Evolutionary conservation across 2,329 filamentous ascomycete genomes (phyloP).

Genomic region (Scopulariopsis brevicaulis): DNA sequence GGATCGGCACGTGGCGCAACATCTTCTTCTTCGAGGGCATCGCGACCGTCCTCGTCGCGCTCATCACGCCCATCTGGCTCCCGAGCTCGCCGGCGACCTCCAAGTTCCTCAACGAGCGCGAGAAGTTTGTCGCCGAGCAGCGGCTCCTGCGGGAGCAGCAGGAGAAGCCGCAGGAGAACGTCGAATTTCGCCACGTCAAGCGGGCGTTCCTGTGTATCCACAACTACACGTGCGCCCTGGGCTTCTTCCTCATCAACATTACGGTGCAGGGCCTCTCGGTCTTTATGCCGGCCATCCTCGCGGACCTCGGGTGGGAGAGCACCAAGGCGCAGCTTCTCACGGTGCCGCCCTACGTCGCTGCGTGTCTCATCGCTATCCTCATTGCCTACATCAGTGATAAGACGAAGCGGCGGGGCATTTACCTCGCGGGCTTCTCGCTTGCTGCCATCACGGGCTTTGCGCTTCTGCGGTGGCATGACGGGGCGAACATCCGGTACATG

Average conservation of each 20-base stretch:
- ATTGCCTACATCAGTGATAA: constrained; percentile 16
- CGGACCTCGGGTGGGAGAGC: constrained; percentile 25
- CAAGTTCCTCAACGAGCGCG: constrained; percentile 37
- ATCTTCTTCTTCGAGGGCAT: constrained; percentile 55
- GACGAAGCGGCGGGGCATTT: constrained; percentile 24
- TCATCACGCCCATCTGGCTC: constrained; percentile 37
- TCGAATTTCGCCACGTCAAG: constrained; percentile 35
- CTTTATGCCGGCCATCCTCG: constrained; percentile 37
- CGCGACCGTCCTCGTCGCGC: constrained; percentile 35
- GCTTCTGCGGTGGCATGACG: constrained; percentile 32
- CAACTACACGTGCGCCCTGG: constrained; percentile 45
- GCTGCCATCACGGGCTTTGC: constrained; percentile 38
- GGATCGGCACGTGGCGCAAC: constrained; percentile 40
- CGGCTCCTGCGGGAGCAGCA: constrained; percentile 37
- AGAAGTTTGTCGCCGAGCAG: constrained; percentile 40
- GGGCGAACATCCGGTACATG: constrained; percentile 33
- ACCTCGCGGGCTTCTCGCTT: constrained; percentile 23
- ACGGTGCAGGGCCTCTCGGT: constrained; percentile 42
- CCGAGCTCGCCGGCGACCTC: constrained; percentile 35
- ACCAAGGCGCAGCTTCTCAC: constrained; percentile 29
- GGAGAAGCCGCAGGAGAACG: constrained; percentile 30
- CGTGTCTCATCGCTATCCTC: constrained; percentile 22
- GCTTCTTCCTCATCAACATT: constrained; percentile 50
- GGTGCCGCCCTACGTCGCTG: constrained; percentile 30
- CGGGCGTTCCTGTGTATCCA: constrained; percentile 41